phyloP scores from a whole-genome alignment of 345 rosid genomes.

The Eucalyptus virginea region DNA sequence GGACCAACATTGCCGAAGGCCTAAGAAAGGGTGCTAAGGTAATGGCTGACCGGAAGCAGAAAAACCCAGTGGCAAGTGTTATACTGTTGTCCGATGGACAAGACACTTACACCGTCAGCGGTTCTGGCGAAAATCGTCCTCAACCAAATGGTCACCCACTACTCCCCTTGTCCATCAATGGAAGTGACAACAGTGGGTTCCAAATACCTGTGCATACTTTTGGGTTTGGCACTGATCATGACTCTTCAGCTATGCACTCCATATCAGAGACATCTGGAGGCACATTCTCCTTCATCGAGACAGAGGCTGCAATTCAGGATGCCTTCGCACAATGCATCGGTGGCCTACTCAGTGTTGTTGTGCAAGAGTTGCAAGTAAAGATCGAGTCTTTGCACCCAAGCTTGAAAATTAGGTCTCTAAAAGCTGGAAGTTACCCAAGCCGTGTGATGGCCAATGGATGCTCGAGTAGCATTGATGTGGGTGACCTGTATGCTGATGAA shows the following conservation, averaged over 20 bases:
- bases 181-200: conserved; percentile 39
- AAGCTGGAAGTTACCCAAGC: conserved; percentile 72
- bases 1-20: conserved; percentile 95
- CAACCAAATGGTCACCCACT: conserved; percentile 53
- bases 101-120: conserved; percentile 62
- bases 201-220: conserved; percentile 86
- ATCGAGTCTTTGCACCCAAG: conserved; percentile 41
- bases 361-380: conserved; percentile 67
- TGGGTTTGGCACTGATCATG: conserved; percentile 93
- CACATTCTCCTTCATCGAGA: conserved; percentile 91
- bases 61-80: conserved; percentile 80
- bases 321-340: conserved; percentile 99
- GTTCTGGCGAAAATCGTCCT: conserved; percentile 13
- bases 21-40: conserved; percentile 87
- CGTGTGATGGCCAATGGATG: conserved; percentile 29
- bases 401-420: conserved; percentile 44
- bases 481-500: conserved; percentile 94
- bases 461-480: conserved; percentile 53
- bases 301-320: conserved; percentile 83
- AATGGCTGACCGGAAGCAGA: conserved; percentile 72
- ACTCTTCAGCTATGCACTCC: conserved; percentile 88
- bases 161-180: conserved; percentile 51
- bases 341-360: conserved; percentile 90
- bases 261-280: conserved; percentile 88
- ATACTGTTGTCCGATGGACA: conserved; percentile 91